These are phyloP conservation scores for Mycena indigotica DNA, from an alignment of 768 basidiomycete species.

Conservation along the genomic window DNA sequence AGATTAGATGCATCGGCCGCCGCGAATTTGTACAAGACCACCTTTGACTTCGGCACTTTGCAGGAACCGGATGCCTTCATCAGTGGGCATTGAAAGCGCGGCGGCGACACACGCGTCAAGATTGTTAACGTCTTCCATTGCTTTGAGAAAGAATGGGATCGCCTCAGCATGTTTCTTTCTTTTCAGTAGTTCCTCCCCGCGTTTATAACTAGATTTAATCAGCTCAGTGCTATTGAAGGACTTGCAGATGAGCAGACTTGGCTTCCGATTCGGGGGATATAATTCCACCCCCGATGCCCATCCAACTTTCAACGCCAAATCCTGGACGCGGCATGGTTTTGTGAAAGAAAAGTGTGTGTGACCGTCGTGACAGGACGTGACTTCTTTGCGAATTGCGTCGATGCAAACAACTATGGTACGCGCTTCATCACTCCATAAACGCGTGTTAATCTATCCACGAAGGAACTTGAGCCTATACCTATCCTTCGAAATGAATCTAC, in stretches of 20 bases:
- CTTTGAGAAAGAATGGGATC: conserved; percentile 8
- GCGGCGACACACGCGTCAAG: conserved; percentile 2
- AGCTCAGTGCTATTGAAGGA: too few species aligned
- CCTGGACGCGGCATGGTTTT: too few species aligned
- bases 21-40: background rate
- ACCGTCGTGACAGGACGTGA: too few species aligned
- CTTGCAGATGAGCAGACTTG: too few species aligned
- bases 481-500: conserved; percentile 18
- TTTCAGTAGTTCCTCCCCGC: conserved; percentile 4
- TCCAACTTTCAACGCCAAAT: too few species aligned
- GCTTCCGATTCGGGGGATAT: too few species aligned
- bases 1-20: background rate
- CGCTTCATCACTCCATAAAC: background rate
- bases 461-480: background rate
- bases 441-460: background rate
- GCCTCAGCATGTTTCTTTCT: conserved; percentile 6
- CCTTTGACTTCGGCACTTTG: background rate
- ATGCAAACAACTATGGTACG: too few species aligned
- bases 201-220: too few species aligned
- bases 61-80: conserved; percentile 3
- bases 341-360: too few species aligned
- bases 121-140: conserved; percentile 7
- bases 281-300: too few species aligned
- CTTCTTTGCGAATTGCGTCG: too few species aligned
- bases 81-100: background rate